phyloP scores from a whole-genome alignment of 1,139 yeast species.

The Eremothecium gossypii region DNA sequence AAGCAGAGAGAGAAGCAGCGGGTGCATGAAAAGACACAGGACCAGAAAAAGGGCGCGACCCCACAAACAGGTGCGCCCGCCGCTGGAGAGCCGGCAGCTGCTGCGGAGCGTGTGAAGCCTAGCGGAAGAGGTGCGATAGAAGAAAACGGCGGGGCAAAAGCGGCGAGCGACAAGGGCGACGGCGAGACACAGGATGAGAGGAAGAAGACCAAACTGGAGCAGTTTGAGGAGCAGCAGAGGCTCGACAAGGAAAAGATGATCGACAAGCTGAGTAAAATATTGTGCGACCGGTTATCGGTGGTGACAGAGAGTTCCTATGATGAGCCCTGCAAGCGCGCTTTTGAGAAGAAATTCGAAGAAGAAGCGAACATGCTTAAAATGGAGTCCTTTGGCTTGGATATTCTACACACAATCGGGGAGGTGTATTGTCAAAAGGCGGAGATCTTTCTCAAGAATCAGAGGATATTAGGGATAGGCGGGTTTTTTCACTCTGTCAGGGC shows the following conservation, averaged over 20 bases:
- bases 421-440: slow-evolving; percentile 63
- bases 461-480: slow-evolving; percentile 75
- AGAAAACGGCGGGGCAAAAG: slow-evolving; percentile 12
- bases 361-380: slow-evolving; percentile 85
- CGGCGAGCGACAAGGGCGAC: slow-evolving; percentile 6
- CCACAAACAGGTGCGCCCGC: not conserved
- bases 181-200: slow-evolving; percentile 29
- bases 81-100: not conserved
- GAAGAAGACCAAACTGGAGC: slow-evolving; percentile 50
- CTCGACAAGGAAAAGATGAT: slow-evolving; percentile 66
- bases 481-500: slow-evolving; percentile 78
- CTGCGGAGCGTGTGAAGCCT: not conserved
- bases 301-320: slow-evolving; percentile 79
- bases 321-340: slow-evolving; percentile 57
- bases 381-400: slow-evolving; percentile 91
- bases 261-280: slow-evolving; percentile 50
- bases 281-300: slow-evolving; percentile 58
- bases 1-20: slow-evolving; percentile 30
- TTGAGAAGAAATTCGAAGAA: slow-evolving; percentile 58
- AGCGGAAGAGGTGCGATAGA: not conserved
- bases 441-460: slow-evolving; percentile 56
- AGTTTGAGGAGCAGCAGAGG: slow-evolving; percentile 71
- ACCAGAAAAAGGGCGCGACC: slow-evolving; percentile 13
- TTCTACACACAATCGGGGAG: slow-evolving; percentile 76
- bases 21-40: slow-evolving; percentile 3